phyloP scores from a whole-genome alignment of 345 rosid species.

The Salix udensis region DNA sequence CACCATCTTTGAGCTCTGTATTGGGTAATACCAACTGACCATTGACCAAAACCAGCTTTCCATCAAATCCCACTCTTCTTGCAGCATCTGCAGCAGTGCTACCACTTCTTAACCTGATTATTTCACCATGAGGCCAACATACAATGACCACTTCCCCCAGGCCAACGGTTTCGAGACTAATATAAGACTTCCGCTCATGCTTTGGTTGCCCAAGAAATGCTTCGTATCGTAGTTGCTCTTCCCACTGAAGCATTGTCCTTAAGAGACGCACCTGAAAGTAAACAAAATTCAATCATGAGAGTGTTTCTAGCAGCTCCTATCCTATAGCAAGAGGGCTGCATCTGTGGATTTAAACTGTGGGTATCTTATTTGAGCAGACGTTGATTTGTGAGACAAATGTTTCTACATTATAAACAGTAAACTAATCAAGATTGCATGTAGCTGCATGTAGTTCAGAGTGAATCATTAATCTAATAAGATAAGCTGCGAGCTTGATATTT shows the following conservation, averaged over 20 bases:
- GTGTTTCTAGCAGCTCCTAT: background rate
- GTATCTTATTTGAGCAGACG: background rate
- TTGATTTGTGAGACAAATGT: no score
- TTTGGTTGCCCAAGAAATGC: slow-evolving; percentile 32
- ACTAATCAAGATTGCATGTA: no score
- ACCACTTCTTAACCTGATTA: slow-evolving; percentile 56
- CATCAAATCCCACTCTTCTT: slow-evolving; percentile 55
- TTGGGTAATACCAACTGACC: slow-evolving; percentile 55
- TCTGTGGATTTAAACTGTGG: background rate
- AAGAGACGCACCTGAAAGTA: slow-evolving; percentile 47
- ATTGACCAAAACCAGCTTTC: slow-evolving; percentile 56
- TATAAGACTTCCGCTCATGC: slow-evolving; percentile 8
- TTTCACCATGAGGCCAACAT: slow-evolving; percentile 64
- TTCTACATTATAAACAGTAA: no score
- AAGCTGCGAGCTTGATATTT: background rate
- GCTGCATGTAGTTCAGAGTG: background rate
- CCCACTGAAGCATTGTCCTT: slow-evolving; percentile 78
- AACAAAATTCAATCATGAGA: background rate
- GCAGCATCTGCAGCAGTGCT: slow-evolving; percentile 83
- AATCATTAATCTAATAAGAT: background rate
- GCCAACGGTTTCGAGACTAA: slow-evolving; percentile 17
- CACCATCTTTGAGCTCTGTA: slow-evolving; percentile 70
- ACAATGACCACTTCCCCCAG: slow-evolving; percentile 62
- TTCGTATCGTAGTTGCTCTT: slow-evolving; percentile 53
- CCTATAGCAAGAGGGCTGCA: background rate